A percentile compares a stretch with the other conserved stretches of the same genome.
These are phyloP conservation scores for Saccharomycopsis sp. DNA, from an alignment of 805 yeast genomes.

Conservation along the genomic window DNA sequence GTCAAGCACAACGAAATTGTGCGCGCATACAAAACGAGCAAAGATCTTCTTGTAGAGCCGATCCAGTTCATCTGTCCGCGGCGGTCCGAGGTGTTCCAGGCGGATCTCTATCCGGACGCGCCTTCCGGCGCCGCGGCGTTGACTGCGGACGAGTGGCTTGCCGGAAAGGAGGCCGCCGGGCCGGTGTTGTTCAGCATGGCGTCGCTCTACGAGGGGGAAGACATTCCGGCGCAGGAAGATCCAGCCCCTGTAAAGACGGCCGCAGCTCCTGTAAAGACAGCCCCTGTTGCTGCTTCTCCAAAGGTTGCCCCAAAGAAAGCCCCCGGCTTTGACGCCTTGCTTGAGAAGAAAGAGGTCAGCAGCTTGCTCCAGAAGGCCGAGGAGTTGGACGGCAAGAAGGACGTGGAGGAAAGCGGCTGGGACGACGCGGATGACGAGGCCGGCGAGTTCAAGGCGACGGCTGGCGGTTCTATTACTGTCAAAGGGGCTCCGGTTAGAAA, in stretches of 20 bases:
- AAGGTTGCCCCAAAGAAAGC: conserved; percentile 23
- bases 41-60: conserved; percentile 81
- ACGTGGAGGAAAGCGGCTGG: conserved; percentile 29
- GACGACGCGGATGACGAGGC: conserved; percentile 30
- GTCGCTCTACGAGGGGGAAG: conserved; percentile 64
- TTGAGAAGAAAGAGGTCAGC: conserved; percentile 42
- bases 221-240: conserved; percentile 29
- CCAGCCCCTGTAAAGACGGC: neutral
- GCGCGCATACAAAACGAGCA: conserved; percentile 78
- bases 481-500: no score
- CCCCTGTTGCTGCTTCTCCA: conserved; percentile 25
- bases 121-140: conserved; percentile 77
- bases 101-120: conserved; percentile 87
- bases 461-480: no score
- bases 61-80: conserved; percentile 91
- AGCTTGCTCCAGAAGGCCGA: conserved; percentile 42
- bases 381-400: conserved; percentile 34
- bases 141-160: conserved; percentile 69
- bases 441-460: neutral
- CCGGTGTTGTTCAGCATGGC: conserved; percentile 76
- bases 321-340: conserved; percentile 41
- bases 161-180: conserved; percentile 73
- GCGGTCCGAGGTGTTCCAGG: conserved; percentile 87
- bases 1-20: conserved; percentile 80
- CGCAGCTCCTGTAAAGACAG: conserved; percentile 26